Evolutionary conservation across 768 basidiomycete genomes (phyloP).

Genomic region (Tricholoma sp.): DNA sequence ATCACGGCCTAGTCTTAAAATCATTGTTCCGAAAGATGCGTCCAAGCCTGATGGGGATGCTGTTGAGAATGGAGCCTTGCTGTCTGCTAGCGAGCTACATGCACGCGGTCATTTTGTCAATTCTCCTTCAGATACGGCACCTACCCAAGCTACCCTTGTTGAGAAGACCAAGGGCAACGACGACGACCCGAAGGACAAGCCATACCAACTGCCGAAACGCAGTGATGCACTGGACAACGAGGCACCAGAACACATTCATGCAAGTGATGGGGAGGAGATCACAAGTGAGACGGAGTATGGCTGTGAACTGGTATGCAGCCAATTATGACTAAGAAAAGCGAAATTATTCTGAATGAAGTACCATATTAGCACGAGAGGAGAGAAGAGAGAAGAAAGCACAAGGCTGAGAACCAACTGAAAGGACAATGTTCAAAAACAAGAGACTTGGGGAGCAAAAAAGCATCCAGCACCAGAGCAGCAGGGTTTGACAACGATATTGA

Average conservation of each 20-base stretch:
- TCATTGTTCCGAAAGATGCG: too few relatives aligned
- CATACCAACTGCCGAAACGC: too few relatives aligned
- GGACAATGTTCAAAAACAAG: not conserved
- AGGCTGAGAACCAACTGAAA: not conserved
- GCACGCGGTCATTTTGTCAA: not conserved
- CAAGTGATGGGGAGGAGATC: constrained; percentile 3
- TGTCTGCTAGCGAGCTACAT: not conserved
- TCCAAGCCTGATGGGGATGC: too few relatives aligned
- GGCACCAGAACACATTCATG: not conserved
- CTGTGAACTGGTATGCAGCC: not conserved
- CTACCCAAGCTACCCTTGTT: not conserved
- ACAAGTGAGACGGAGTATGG: constrained; percentile 3
- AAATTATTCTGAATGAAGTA: not conserved
- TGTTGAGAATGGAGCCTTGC: too few relatives aligned
- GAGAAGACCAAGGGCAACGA: too few relatives aligned
- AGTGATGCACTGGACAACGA: not conserved
- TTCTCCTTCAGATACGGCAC: too few relatives aligned
- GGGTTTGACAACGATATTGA: too few relatives aligned
- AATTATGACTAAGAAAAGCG: not conserved
- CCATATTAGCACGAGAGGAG: not conserved
- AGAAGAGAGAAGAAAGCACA: not conserved
- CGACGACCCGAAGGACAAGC: too few relatives aligned
- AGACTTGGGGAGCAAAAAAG: not conserved
- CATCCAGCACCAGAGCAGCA: too few relatives aligned
- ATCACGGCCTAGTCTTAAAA: not conserved